Base-by-base conservation (phyloP, 176 grass and related monocot species). In the Carex pumila region DNA sequence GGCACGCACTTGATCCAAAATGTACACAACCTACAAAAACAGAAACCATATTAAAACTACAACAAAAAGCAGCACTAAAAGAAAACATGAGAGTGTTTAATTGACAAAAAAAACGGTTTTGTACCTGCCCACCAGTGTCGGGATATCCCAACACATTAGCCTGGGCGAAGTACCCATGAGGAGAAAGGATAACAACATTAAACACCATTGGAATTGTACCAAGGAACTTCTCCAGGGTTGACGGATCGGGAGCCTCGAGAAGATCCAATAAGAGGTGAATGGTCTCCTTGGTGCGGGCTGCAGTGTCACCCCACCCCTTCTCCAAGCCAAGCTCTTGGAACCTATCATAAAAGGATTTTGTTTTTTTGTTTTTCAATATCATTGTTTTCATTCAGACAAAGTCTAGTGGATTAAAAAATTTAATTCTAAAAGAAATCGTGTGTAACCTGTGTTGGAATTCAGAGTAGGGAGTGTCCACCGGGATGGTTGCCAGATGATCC, bases 131-230 rank as follows among this genome's bases (percentile, higher is more conserved):
- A 90, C 97, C 97, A 0, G 97, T 99, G 88, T 99, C 97, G 54
- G 97, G 97, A 91, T 99, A 99, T 79, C 97, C 97, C 93, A 99
- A 87, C 65, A 99, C 97, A 92, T 99, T 99, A 75, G 97, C 91
- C 83, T 99, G 97, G 5, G 97, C 97, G 12, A 99, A 99, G 87
- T 99, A 99, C 30, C 97, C 97, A 15, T 99, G 97, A 0, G 97
- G 97, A 31, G 97, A 99, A 6, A 99, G 84, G 66, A 99, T 95
- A 47, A 99, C 97, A 80, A 99, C 91, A 76, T 99, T 99, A 70
- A 99, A 99, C 85, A 99, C 84, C 97, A 99, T 99, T 22, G 97
- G 97, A 62, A 99, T 91, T 58, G 90, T 99, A 21, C 93, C 85
- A 31, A 99, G 91, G 88, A 99, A 99, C 76, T 93, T 99, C 72